Evolutionary conservation across 2,329 filamentous ascomycete species (phyloP).

Genomic region (Apiospora phragmitis): DNA sequence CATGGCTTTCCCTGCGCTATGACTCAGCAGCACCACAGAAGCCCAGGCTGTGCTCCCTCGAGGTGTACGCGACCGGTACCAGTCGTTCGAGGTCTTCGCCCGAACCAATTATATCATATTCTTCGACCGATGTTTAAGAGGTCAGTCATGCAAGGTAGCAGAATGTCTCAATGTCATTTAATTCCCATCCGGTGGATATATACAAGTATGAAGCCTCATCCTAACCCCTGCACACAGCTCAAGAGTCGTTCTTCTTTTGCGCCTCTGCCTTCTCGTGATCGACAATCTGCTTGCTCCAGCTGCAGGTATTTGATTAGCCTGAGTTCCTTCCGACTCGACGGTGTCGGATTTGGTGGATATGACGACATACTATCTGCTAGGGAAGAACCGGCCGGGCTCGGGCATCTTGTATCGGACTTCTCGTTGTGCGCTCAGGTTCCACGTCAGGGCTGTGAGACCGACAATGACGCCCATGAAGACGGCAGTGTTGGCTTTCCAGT

Average conservation of each 20-base stretch:
- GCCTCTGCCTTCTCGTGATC: constrained; percentile 44
- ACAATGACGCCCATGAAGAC: constrained; percentile 69
- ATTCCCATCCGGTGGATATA: constrained; percentile 9
- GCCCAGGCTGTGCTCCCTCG: too few species aligned
- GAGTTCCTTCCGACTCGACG: not conserved
- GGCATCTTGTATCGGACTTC: constrained; percentile 78
- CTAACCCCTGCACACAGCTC: not conserved
- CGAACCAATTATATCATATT: not conserved
- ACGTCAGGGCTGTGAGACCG: constrained; percentile 67
- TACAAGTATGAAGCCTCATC: constrained; percentile 8
- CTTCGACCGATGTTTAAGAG: not conserved
- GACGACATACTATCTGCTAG: constrained; percentile 76
- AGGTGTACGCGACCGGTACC: not conserved
- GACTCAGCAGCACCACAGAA: not conserved
- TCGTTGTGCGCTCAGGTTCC: constrained; percentile 70
- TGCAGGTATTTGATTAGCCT: constrained; percentile 20
- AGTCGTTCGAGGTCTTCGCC: not conserved
- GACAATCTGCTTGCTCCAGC: constrained; percentile 47
- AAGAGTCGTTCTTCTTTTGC: constrained; percentile 29
- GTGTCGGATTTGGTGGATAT: constrained; percentile 18
- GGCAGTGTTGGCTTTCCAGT: constrained; percentile 93
- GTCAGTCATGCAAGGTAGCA: not conserved
- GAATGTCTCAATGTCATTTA: not conserved
- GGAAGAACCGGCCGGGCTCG: constrained; percentile 76
- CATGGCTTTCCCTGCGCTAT: not conserved